Conservation (phyloP, 805 yeast species). For the Candida adriatica region DNA sequence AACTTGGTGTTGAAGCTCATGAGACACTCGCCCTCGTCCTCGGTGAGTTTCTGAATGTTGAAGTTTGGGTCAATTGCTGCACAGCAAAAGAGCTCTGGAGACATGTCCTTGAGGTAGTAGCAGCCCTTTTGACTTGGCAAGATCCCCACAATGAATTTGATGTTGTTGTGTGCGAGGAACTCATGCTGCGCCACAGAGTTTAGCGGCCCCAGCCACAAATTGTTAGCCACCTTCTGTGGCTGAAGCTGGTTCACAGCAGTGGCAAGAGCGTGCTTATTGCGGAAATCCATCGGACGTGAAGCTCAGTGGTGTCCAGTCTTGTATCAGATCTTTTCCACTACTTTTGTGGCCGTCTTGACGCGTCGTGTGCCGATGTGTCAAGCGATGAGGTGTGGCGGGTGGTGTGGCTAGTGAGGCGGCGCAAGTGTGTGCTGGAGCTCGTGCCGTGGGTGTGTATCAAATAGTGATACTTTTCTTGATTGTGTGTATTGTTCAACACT, state of each 20-base stretch:
- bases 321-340: neutral
- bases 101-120: conserved; percentile 23
- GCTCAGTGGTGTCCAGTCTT: neutral
- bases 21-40: conserved; percentile 20
- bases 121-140: conserved; percentile 29
- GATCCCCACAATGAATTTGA: conserved; percentile 31
- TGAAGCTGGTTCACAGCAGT: conserved; percentile 23
- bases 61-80: conserved; percentile 30
- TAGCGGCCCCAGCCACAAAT: conserved; percentile 42
- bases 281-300: conserved; percentile 17
- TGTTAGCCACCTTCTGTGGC: conserved; percentile 36
- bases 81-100: conserved; percentile 23
- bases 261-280: conserved; percentile 21
- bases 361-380: conserved; percentile 6
- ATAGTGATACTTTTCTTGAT: no score
- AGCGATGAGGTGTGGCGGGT: no score
- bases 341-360: conserved; percentile 1
- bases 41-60: conserved; percentile 23
- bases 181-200: conserved; percentile 32
- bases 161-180: conserved; percentile 31
- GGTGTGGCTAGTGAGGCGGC: no score
- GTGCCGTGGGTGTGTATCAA: no score
- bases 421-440: no score
- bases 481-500: no score
- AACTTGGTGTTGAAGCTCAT: conserved; percentile 24